These are phyloP conservation scores for Paramecium caudatum DNA, from an alignment of 73 alveolate species.

Conservation along the genomic window DNA sequence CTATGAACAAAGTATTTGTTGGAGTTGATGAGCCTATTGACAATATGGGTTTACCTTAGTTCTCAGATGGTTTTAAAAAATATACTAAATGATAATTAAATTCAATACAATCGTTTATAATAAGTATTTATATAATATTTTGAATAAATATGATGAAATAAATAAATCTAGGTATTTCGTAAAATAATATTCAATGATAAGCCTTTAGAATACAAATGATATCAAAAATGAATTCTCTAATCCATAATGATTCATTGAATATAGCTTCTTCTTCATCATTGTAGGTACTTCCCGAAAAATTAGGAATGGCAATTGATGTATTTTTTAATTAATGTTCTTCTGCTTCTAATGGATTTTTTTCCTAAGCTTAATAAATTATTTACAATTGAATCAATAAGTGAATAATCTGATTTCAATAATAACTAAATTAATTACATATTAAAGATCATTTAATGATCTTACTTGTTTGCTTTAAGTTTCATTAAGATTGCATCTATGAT, in stretches of 20 bases:
- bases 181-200: no score
- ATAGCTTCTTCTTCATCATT: slow-evolving; percentile 7
- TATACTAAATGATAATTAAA: slow-evolving; percentile 26
- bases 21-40: slow-evolving; percentile 47
- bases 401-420: neutral
- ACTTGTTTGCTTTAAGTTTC: neutral
- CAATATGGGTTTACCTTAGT: neutral
- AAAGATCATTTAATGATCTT: slow-evolving; percentile 12
- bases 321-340: neutral
- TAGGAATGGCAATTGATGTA: neutral
- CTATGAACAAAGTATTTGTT: slow-evolving; percentile 24
- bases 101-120: no score
- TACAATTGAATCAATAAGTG: neutral
- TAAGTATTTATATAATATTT: no score
- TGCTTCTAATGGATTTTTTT: neutral
- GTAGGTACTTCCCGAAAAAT: neutral
- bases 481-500: neutral
- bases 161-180: no score
- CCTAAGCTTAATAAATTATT: neutral
- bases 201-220: no score
- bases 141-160: no score
- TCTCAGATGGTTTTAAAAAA: neutral
- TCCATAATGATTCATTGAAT: neutral
- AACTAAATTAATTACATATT: neutral
- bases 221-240: neutral